Percentiles rank a stretch among this genome's conserved stretches.
These are phyloP conservation scores for Penicillium sp. DNA, from an alignment of 2,329 filamentous ascomycete species.

Conservation along the genomic window DNA sequence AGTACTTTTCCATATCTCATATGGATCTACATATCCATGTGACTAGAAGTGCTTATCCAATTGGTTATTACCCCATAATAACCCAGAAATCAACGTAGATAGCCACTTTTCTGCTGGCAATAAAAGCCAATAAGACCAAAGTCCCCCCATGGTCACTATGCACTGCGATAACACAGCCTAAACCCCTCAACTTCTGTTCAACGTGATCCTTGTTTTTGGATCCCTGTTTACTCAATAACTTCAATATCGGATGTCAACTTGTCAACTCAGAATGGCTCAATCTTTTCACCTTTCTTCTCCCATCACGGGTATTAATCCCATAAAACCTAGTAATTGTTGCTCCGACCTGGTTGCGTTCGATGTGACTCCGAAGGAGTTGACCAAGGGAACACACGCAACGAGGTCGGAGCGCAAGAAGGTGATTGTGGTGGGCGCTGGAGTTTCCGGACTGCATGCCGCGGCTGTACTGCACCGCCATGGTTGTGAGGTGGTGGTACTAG, in stretches of 20 bases:
- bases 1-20: no score
- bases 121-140: not conserved
- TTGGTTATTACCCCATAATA: not conserved
- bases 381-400: slow-evolving; percentile 22
- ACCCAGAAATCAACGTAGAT: not conserved
- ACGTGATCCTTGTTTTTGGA: not conserved
- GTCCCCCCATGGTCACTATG: not conserved
- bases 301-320: slow-evolving; percentile 14
- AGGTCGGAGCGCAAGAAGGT: slow-evolving; percentile 24
- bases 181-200: not conserved
- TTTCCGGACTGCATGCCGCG: slow-evolving; percentile 37
- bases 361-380: slow-evolving; percentile 19
- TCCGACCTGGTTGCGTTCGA: slow-evolving; percentile 22
- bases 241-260: slow-evolving; percentile 27
- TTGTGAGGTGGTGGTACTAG: slow-evolving; percentile 36
- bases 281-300: slow-evolving; percentile 24
- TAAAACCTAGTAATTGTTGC: slow-evolving; percentile 28
- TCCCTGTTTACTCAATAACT: not conserved
- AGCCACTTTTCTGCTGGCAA: not conserved
- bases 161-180: not conserved
- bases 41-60: not conserved
- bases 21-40: not conserved
- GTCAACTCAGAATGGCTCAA: slow-evolving; percentile 32
- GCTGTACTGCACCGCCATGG: slow-evolving; percentile 35
- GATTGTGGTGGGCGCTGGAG: slow-evolving; percentile 38